These are phyloP conservation scores for Aspergillus biplanus DNA, from an alignment of 495 filamentous ascomycete genomes.

Conservation along the genomic window DNA sequence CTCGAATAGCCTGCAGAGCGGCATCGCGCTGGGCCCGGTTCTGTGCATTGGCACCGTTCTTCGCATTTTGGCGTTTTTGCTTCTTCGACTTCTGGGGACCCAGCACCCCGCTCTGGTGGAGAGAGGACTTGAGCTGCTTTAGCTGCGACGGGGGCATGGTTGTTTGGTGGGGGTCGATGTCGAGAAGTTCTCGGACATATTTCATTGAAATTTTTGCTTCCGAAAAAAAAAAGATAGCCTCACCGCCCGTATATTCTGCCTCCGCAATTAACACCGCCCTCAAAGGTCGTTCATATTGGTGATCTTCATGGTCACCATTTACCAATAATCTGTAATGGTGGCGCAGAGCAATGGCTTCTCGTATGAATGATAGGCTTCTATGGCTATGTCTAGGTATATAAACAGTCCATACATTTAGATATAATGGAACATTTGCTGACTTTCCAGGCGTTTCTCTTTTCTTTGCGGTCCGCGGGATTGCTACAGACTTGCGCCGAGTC, in stretches of 20 bases:
- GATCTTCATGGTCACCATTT: not conserved
- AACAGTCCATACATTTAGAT: not conserved
- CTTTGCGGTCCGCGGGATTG: slow-evolving; percentile 50
- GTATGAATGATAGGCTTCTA: slow-evolving; percentile 45
- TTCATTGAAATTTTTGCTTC: slow-evolving; percentile 32
- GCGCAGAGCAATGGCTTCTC: slow-evolving; percentile 40
- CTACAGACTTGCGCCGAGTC: slow-evolving; percentile 48
- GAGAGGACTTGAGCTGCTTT: slow-evolving; percentile 89
- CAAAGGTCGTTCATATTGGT: not conserved
- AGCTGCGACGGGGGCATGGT: slow-evolving; percentile 93
- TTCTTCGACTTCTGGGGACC: slow-evolving; percentile 92
- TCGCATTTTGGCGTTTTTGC: slow-evolving; percentile 74
- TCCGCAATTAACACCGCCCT: slow-evolving; percentile 35
- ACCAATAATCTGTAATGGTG: not conserved
- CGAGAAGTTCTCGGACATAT: slow-evolving; percentile 11
- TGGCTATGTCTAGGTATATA: slow-evolving; percentile 50
- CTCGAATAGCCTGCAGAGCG: slow-evolving; percentile 81
- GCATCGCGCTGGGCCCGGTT: slow-evolving; percentile 74
- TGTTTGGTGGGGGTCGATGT: slow-evolving; percentile 21
- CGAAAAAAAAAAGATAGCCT: slow-evolving; percentile 35
- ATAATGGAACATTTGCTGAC: slow-evolving; percentile 11
- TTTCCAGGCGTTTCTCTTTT: slow-evolving; percentile 48
- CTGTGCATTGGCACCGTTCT: slow-evolving; percentile 60
- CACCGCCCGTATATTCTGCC: slow-evolving; percentile 49
- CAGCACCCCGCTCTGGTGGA: slow-evolving; percentile 83